Evolutionary conservation across 169 alveolate species (phyloP).

Genomic region (Cryptosporidium ubiquitum): DNA sequence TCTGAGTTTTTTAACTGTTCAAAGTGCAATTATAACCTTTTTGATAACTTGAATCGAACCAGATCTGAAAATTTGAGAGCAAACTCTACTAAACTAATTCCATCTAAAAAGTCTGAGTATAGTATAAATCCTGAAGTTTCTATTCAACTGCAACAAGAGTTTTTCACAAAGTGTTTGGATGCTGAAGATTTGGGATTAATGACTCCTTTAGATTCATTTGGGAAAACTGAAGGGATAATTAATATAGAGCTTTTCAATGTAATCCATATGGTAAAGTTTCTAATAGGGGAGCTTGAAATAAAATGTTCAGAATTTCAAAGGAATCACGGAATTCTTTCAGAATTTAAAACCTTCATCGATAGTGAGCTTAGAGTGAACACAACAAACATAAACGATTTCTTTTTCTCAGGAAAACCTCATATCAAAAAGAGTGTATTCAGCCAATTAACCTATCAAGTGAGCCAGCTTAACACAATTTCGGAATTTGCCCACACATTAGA

Average conservation of each 20-base stretch:
- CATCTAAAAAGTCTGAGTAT: background rate
- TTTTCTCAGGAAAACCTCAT: background rate
- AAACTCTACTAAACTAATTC: background rate
- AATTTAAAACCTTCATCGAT: background rate
- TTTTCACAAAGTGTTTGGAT: background rate
- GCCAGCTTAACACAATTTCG: background rate
- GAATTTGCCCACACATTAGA: background rate
- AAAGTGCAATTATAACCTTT: background rate
- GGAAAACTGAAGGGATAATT: background rate
- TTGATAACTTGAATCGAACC: background rate
- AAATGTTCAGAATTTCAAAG: background rate
- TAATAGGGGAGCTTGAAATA: background rate
- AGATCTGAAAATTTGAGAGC: background rate
- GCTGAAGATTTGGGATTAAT: background rate
- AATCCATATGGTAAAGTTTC: background rate
- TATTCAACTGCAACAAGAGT: background rate
- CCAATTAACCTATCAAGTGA: constrained; percentile 10
- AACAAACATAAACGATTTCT: background rate
- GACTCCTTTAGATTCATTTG: background rate
- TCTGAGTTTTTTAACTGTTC: background rate
- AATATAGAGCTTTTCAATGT: background rate
- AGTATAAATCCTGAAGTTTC: background rate
- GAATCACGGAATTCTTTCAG: background rate
- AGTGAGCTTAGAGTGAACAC: background rate
- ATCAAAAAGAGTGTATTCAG: background rate